Conservation (phyloP, 768 basidiomycete species). For the Cystoderma amianthinum region DNA sequence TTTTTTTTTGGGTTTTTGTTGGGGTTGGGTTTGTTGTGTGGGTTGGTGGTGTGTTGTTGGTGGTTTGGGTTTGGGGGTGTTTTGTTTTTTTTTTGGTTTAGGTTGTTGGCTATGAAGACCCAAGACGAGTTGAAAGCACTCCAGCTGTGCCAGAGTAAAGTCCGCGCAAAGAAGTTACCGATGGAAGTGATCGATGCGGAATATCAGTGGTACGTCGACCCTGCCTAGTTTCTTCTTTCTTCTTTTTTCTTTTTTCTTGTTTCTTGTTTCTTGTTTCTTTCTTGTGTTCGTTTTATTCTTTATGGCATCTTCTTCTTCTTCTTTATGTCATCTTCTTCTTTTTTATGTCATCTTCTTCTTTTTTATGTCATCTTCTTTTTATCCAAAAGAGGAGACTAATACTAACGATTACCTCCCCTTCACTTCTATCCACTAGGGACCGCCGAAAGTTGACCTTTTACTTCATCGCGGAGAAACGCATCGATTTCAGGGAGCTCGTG, state of each 20-base stretch:
- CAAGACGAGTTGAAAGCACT: slow-evolving; percentile 92
- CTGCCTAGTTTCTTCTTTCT: too few species aligned
- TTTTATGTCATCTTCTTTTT: too few species aligned
- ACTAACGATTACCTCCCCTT: too few species aligned
- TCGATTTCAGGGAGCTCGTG: slow-evolving; percentile 95
- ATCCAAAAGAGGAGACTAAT: too few species aligned
- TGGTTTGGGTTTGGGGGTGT: neutral
- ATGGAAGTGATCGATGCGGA: slow-evolving; percentile 99
- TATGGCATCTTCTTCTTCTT: slow-evolving; percentile 4
- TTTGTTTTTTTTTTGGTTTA: slow-evolving; percentile 17
- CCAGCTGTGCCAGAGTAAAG: slow-evolving; percentile 86
- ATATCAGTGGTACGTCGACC: slow-evolving; percentile 80
- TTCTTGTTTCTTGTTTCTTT: neutral
- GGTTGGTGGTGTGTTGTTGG: too few species aligned
- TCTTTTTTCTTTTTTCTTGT: too few species aligned
- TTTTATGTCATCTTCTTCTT: too few species aligned
- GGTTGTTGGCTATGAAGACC: slow-evolving; percentile 72
- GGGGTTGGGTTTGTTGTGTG: too few species aligned
- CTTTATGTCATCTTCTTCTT: too few species aligned
- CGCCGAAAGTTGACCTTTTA: slow-evolving; percentile 98
- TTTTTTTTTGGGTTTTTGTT: slow-evolving; percentile 4
- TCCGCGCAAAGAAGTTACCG: slow-evolving; percentile 87
- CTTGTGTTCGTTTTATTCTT: slow-evolving; percentile 1
- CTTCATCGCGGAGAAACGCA: slow-evolving; percentile 92
- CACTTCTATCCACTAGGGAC: too few species aligned